Percentiles rank a stretch among this genome's conserved stretches.
Conservation (phyloP, 345 rosid species). For the Arabidopsis suecica region DNA sequence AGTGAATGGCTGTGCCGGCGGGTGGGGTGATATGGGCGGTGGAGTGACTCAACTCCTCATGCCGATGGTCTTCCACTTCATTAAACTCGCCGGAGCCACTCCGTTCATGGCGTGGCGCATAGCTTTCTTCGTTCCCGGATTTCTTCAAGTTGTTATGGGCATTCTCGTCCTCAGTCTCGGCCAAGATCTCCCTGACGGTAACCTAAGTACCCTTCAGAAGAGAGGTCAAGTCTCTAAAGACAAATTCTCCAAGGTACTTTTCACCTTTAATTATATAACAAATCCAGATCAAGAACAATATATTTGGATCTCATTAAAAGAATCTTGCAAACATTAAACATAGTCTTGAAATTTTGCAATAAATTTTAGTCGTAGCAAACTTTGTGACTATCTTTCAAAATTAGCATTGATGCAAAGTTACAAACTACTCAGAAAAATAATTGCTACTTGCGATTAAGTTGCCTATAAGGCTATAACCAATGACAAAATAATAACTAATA, state of each 20-base stretch:
- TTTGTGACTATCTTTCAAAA: neutral
- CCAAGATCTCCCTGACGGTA: slow-evolving; percentile 92
- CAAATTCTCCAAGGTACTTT: slow-evolving; percentile 68
- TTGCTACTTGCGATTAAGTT: neutral
- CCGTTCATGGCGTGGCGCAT: slow-evolving; percentile 91
- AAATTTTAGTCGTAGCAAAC: neutral
- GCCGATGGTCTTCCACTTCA: slow-evolving; percentile 72
- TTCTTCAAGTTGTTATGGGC: slow-evolving; percentile 68
- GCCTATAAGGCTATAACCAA: neutral
- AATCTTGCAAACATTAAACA: neutral
- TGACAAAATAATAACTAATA: neutral
- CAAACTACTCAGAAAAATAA: neutral
- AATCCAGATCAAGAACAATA: neutral
- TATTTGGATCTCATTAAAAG: neutral
- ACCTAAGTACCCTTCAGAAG: slow-evolving; percentile 68
- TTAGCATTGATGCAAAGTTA: neutral
- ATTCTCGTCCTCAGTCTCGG: slow-evolving; percentile 70
- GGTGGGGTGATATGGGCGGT: slow-evolving; percentile 93
- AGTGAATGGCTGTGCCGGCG: slow-evolving; percentile 80
- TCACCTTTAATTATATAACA: neutral
- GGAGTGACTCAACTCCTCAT: slow-evolving; percentile 82
- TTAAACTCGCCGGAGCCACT: slow-evolving; percentile 58
- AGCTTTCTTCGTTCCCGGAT: slow-evolving; percentile 77
- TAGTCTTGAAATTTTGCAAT: neutral
- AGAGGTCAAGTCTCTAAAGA: slow-evolving; percentile 71